Evolutionary conservation across 768 basidiomycete genomes (phyloP).

Genomic region (Phlegmacium glaucopus): DNA sequence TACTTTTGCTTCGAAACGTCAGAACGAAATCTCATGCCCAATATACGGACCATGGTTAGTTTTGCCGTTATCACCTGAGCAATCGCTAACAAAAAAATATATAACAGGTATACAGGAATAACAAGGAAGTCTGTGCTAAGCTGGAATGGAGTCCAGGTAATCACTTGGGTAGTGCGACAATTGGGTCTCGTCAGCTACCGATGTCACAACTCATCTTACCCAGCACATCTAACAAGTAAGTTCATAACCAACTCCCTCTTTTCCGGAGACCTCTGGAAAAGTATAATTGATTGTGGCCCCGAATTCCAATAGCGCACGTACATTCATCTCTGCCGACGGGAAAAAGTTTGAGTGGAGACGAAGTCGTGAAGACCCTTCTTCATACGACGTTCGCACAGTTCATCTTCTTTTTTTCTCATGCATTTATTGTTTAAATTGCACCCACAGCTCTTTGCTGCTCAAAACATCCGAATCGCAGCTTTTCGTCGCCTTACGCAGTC

Average conservation of each 20-base stretch:
- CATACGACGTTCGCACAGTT: slow-evolving; percentile 56
- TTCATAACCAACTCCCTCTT: slow-evolving; percentile 13
- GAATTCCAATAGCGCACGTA: slow-evolving; percentile 46
- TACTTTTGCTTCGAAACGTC: slow-evolving; percentile 69
- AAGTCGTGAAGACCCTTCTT: slow-evolving; percentile 39
- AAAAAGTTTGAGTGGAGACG: slow-evolving; percentile 66
- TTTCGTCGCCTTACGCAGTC: slow-evolving; percentile 52
- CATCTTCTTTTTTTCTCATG: not conserved
- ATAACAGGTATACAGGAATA: slow-evolving; percentile 40
- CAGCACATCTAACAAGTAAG: slow-evolving; percentile 49
- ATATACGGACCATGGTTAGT: slow-evolving; percentile 49
- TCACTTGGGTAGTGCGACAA: slow-evolving; percentile 51
- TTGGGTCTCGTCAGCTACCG: slow-evolving; percentile 50
- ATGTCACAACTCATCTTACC: slow-evolving; percentile 62
- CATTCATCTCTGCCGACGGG: slow-evolving; percentile 55
- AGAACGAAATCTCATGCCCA: slow-evolving; percentile 36
- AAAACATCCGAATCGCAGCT: slow-evolving; percentile 49
- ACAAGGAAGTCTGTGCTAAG: slow-evolving; percentile 45
- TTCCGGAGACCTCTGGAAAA: slow-evolving; percentile 8
- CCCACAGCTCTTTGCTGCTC: slow-evolving; percentile 44
- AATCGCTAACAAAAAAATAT: slow-evolving; percentile 9
- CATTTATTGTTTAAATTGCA: slow-evolving; percentile 1
- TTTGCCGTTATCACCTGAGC: slow-evolving; percentile 8
- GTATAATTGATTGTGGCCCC: slow-evolving; percentile 6
- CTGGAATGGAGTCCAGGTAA: slow-evolving; percentile 52